Percentiles rank a stretch among this genome's conserved stretches.
phyloP scores from a whole-genome alignment of 1,284 basidiomycete species.

The Cryptococcus sp. region DNA sequence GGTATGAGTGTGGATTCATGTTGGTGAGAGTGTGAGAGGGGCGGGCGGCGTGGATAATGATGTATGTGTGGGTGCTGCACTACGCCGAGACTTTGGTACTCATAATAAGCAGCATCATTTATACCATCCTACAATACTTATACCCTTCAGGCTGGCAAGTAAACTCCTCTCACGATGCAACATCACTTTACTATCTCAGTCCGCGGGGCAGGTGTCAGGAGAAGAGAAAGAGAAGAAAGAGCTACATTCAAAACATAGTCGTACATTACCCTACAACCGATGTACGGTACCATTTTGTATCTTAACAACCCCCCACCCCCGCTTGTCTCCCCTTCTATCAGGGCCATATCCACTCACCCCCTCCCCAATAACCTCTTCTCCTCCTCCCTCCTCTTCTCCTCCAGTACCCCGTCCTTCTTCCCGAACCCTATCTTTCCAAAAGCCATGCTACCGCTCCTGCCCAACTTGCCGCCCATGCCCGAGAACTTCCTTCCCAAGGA shows the following conservation, averaged over 20 bases:
- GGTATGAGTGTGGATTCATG: not conserved
- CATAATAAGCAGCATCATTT: too few species aligned
- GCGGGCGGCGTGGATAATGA: too few species aligned
- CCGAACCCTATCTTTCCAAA: constrained; percentile 45
- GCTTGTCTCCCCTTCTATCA: not conserved
- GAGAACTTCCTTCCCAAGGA: constrained; percentile 30
- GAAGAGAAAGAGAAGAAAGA: too few species aligned
- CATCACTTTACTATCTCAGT: too few species aligned
- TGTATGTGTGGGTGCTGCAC: not conserved
- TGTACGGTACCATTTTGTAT: not conserved
- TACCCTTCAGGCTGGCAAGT: too few species aligned
- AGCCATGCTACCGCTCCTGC: constrained; percentile 36
- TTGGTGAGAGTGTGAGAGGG: too few species aligned
- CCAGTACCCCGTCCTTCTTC: constrained; percentile 23
- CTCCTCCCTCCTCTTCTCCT: constrained; percentile 11
- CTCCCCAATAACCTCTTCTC: constrained; percentile 14
- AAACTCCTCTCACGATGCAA: too few species aligned
- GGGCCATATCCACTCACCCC: not conserved
- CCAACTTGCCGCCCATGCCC: constrained; percentile 35
- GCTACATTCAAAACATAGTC: too few species aligned
- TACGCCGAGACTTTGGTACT: not conserved
- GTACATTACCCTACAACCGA: not conserved
- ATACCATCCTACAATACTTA: too few species aligned
- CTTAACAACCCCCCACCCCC: not conserved
- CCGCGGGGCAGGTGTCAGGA: too few species aligned